Base-by-base conservation (phyloP, 345 rosid species). In the Ailanthus altissimus region DNA sequence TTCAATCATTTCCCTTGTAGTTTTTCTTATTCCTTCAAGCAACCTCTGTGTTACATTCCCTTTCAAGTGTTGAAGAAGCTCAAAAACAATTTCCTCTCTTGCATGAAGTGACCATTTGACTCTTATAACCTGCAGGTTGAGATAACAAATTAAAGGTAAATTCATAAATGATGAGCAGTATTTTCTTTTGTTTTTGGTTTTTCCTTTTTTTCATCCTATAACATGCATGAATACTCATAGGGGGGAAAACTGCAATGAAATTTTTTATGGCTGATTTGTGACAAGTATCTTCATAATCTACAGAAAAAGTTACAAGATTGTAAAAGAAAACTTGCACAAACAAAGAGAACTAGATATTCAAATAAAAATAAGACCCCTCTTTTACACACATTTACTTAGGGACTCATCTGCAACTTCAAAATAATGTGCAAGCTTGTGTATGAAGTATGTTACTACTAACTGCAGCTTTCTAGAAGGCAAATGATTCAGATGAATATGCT, bases 41-140 rank as follows among this genome's bases (percentile, higher is more conserved):
- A 90, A 74, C 32, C 12, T 66, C 77, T 78, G 73, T 25, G 90
- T 65, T 67, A 78, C 56, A 64, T 83, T 85, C 61, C 91, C 91
- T 84, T 82, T 83, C 77, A 90, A 42, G 56, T 90, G 86, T 63
- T 84, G 90, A 82, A 88, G 86, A 74, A 90, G 93, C 82, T 90
- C 91, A 28, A 89, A 90, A 11, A 90, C 85, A 28, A 89, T 90
- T 82, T 91, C 89, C 75, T 88, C 91, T 73, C 91, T 81, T 9
- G 90, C 93, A 60, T 91, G 91, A 64, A 91, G 93, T 0, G 90
- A 89, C 93, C 91, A 91, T 76, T 91, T 91, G 76, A 86, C 91
- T 71, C 94, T 78, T 76, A 91, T 91, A 49, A 89, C 93, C 90
- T 86, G 67, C 75, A 72, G 18, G 38, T 51, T 51, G 36, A 61